These are phyloP conservation scores for Clohesyomyces aquaticus DNA, from an alignment of 495 filamentous ascomycete species.

Conservation along the genomic window DNA sequence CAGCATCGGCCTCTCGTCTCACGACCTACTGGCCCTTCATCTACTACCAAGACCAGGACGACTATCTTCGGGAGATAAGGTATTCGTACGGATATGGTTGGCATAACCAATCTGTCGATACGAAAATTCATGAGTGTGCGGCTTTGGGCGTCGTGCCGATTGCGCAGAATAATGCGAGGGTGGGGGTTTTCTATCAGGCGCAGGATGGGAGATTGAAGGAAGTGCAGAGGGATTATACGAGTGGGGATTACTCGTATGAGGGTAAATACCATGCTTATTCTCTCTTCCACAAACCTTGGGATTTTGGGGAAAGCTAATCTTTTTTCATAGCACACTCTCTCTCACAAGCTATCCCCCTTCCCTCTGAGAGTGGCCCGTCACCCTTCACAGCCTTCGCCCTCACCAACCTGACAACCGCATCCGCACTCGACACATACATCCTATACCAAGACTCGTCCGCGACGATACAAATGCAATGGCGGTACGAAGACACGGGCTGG, in stretches of 20 bases:
- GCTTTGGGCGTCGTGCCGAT: neutral
- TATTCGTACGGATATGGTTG: neutral
- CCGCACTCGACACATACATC: slow-evolving; percentile 12
- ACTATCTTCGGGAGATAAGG: neutral
- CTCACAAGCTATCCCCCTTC: neutral
- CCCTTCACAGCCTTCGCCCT: neutral
- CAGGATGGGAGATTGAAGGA: neutral
- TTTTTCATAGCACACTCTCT: neutral
- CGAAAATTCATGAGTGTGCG: neutral
- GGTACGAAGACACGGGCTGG: slow-evolving; percentile 6
- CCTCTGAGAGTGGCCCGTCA: neutral
- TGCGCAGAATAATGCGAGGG: neutral
- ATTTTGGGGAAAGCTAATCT: neutral
- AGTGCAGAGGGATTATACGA: neutral
- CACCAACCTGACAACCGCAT: neutral
- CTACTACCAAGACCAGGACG: neutral
- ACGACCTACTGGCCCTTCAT: neutral
- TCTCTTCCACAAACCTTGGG: too few relatives aligned
- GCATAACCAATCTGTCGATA: neutral
- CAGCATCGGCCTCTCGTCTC: neutral
- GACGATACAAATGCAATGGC: slow-evolving; percentile 7
- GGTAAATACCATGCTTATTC: neutral
- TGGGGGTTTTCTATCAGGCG: neutral
- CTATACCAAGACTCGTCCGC: slow-evolving; percentile 8
- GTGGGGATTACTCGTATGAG: neutral